Evolutionary conservation across 164 flowering plant species (phyloP).

Genomic region (Tetrastigma voinierianum): DNA sequence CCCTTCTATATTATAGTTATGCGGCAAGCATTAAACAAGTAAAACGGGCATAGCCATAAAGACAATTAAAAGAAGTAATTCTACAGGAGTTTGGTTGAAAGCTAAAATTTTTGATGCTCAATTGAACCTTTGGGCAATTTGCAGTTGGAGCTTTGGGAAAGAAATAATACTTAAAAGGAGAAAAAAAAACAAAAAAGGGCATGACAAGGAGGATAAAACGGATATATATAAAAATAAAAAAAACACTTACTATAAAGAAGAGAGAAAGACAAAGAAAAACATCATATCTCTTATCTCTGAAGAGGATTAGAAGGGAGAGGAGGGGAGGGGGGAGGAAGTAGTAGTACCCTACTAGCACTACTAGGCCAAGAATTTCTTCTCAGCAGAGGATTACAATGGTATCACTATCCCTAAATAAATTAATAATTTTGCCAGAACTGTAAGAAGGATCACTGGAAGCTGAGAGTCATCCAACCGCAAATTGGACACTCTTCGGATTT

Average conservation of each 20-base stretch:
- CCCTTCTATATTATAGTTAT: too few species aligned
- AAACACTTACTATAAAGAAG: not conserved
- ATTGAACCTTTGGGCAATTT: conserved; percentile 24
- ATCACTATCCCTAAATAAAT: conserved; percentile 53
- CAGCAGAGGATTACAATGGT: conserved; percentile 26
- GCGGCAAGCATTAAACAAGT: too few species aligned
- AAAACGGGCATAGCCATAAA: too few species aligned
- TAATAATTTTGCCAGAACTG: conserved; percentile 53
- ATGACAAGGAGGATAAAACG: conserved; percentile 14
- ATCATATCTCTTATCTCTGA: too few species aligned
- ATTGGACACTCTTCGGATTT: conserved; percentile 43
- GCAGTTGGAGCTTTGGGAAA: conserved; percentile 18
- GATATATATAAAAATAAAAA: conserved; percentile 14
- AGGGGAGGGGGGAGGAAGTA: too few species aligned
- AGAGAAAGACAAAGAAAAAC: too few species aligned
- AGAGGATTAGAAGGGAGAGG: too few species aligned
- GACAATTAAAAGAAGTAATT: too few species aligned
- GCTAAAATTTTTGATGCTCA: conserved; percentile 25
- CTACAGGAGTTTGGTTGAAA: not conserved
- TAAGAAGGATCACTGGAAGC: conserved; percentile 44
- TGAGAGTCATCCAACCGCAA: conserved; percentile 59
- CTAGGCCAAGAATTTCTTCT: conserved; percentile 19
- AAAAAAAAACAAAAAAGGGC: too few species aligned
- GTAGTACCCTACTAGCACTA: conserved; percentile 17
- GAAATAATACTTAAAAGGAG: conserved; percentile 11